Evolutionary conservation across 2,329 filamentous ascomycete genomes (phyloP).

Genomic region (Colletotrichum kahawae): DNA sequence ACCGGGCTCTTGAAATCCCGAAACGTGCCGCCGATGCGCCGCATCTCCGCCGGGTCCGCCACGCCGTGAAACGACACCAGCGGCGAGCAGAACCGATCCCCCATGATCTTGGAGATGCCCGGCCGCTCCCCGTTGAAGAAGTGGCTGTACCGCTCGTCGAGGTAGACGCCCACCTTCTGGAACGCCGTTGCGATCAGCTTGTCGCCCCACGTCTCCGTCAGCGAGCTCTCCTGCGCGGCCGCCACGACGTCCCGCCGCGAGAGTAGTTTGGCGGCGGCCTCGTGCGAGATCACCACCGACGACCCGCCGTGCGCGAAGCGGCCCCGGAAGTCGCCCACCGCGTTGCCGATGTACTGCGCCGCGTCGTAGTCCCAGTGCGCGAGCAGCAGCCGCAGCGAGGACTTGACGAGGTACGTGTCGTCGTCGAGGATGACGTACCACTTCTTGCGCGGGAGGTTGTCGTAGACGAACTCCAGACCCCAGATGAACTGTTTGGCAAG

Average conservation of each 20-base stretch:
- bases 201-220: conserved; percentile 60
- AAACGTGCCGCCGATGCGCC: conserved; percentile 46
- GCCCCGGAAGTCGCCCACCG: conserved; percentile 59
- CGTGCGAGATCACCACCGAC: conserved; percentile 56
- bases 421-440: conserved; percentile 66
- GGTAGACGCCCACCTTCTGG: conserved; percentile 57
- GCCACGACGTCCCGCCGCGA: conserved; percentile 45
- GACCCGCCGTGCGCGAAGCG: conserved; percentile 64
- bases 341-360: conserved; percentile 60
- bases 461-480: conserved; percentile 57
- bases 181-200: conserved; percentile 58
- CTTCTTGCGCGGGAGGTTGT: conserved; percentile 56
- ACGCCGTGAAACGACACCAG: conserved; percentile 60
- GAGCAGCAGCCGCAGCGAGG: conserved; percentile 53
- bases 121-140: conserved; percentile 63
- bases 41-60: conserved; percentile 49
- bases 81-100: conserved; percentile 58
- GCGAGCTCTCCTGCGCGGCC: conserved; percentile 50
- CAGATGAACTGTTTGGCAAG: conserved; percentile 52
- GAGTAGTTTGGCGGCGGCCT: conserved; percentile 53
- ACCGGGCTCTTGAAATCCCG: conserved; percentile 42
- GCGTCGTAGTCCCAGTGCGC: conserved; percentile 51
- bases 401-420: conserved; percentile 59
- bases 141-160: conserved; percentile 58
- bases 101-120: conserved; percentile 50